Evolutionary conservation across 2,329 filamentous ascomycete species (phyloP).

Genomic region (Colletotrichum horii): DNA sequence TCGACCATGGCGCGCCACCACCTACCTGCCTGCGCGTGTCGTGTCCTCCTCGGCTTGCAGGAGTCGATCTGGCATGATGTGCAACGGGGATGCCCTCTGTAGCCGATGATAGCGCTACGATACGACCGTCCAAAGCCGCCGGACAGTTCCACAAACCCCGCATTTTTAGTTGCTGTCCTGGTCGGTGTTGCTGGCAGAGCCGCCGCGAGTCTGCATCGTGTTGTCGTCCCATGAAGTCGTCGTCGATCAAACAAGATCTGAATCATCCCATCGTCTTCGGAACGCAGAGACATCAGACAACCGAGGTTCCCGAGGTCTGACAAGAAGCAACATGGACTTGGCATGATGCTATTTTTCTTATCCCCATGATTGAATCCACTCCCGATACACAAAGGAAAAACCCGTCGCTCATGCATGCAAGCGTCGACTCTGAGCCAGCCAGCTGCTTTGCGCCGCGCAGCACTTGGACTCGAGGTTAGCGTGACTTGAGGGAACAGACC

Average conservation of each 20-base stretch:
- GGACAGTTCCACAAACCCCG: conserved; percentile 5
- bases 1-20: background rate
- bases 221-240: background rate
- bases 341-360: background rate
- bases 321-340: background rate
- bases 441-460: background rate
- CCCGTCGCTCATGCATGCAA: background rate
- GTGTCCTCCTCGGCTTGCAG: conserved; percentile 10
- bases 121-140: background rate
- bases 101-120: background rate
- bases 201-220: background rate
- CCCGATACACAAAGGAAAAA: background rate
- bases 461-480: background rate
- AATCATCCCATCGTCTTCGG: conserved; percentile 19
- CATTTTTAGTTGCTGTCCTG: background rate
- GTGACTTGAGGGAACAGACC: background rate
- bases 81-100: background rate
- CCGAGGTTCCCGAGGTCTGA: conserved; percentile 4
- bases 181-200: background rate
- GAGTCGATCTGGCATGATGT: conserved; percentile 18
- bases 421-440: background rate
- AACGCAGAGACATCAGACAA: conserved; percentile 17
- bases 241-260: conserved; percentile 19
- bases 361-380: background rate
- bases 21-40: background rate